Percentiles rank a stretch among this genome's conserved stretches.
Evolutionary conservation across 1,284 basidiomycete species (phyloP).

Genomic region (Ceratobasidium sp.): DNA sequence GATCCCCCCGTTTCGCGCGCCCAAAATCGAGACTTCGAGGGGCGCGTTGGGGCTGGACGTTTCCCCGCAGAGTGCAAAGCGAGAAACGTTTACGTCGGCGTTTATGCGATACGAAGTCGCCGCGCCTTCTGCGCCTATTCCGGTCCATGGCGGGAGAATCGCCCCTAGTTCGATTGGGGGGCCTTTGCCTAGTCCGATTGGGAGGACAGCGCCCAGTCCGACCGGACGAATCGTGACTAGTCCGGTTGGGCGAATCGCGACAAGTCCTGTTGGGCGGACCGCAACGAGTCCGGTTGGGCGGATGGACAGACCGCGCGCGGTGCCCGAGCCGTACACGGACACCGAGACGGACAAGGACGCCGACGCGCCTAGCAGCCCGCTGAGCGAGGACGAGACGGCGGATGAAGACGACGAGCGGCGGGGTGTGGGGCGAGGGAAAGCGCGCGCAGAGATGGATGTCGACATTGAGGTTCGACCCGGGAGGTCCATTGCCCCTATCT

Average conservation of each 20-base stretch:
- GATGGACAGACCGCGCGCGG: not conserved
- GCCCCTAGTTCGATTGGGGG: not conserved
- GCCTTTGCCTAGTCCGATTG: not conserved
- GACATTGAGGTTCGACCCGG: not conserved
- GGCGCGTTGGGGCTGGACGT: slow-evolving; percentile 9
- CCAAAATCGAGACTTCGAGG: not conserved
- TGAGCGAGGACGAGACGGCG: slow-evolving; percentile 30
- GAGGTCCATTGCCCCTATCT: not conserved
- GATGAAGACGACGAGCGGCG: slow-evolving; percentile 23
- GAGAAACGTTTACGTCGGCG: not conserved
- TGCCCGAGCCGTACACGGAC: slow-evolving; percentile 21
- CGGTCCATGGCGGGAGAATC: not conserved
- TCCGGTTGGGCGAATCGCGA: not conserved
- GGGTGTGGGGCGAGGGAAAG: not conserved
- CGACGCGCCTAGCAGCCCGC: slow-evolving; percentile 10
- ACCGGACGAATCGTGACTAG: not conserved
- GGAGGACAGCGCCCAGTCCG: not conserved
- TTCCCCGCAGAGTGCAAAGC: not conserved
- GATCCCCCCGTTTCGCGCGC: not conserved
- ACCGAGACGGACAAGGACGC: slow-evolving; percentile 39
- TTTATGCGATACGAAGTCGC: not conserved
- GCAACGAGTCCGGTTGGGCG: not conserved
- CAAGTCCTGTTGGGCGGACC: not conserved
- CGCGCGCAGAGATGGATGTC: not conserved
- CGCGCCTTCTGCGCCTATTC: not conserved